These are phyloP conservation scores for Polysphondylium violaceum DNA, from an alignment of 78 protist species.

Conservation along the genomic window DNA sequence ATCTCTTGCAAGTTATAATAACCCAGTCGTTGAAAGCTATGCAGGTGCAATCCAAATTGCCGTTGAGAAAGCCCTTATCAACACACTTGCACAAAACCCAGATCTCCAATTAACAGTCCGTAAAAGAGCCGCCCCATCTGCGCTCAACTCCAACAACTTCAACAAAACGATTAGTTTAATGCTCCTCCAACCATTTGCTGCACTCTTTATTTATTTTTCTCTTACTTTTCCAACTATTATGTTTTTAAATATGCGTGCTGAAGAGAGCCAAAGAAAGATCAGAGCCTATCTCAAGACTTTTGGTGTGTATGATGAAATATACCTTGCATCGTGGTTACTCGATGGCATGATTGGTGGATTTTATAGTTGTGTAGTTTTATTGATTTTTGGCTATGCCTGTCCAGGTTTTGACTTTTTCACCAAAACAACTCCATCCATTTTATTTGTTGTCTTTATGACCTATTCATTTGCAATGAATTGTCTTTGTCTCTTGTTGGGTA, in stretches of 20 bases:
- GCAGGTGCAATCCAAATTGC: no score
- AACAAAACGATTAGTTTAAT: no score
- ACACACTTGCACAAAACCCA: no score
- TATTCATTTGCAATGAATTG: slow-evolving; percentile 1
- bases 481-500: neutral
- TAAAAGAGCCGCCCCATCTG: no score
- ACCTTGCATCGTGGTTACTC: slow-evolving; percentile 12
- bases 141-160: no score
- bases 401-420: neutral
- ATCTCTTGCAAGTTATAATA: no score
- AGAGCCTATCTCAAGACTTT: slow-evolving; percentile 16
- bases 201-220: slow-evolving; percentile 7
- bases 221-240: slow-evolving; percentile 35
- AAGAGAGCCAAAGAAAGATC: slow-evolving; percentile 39
- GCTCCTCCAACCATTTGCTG: neutral
- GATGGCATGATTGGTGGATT: slow-evolving; percentile 17
- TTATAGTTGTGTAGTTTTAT: neutral
- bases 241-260: slow-evolving; percentile 4
- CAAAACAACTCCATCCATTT: neutral
- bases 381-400: slow-evolving; percentile 34
- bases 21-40: no score
- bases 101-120: no score
- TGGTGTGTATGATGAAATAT: slow-evolving; percentile 31
- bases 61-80: no score
- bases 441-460: slow-evolving; percentile 20